phyloP scores from a whole-genome alignment of 2,329 filamentous ascomycete genomes.

The Bisporella sp. region DNA sequence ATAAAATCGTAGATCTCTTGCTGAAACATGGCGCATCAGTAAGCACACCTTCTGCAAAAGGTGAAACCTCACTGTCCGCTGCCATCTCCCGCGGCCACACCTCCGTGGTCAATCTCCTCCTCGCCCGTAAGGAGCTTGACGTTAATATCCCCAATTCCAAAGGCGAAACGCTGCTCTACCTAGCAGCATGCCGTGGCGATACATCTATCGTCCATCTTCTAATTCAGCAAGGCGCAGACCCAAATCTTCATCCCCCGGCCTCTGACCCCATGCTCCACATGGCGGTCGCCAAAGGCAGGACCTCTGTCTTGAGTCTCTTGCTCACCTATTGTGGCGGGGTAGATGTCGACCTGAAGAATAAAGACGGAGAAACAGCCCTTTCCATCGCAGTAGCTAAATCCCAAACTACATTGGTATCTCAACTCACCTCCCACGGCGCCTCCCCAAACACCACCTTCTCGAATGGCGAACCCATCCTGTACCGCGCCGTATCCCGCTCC shows the following conservation, averaged over 20 bases:
- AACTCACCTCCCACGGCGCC: conserved; percentile 4
- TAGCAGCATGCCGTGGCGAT: conserved; percentile 6
- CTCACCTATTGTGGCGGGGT: conserved; percentile 4
- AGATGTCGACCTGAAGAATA: conserved; percentile 6
- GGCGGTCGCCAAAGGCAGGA: conserved; percentile 6
- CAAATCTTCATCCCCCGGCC: conserved; percentile 1
- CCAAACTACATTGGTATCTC: conserved; percentile 2
- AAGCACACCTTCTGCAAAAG: conserved; percentile 1
- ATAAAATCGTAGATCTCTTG: conserved; percentile 7
- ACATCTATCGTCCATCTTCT: conserved; percentile 7
- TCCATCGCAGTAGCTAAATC: conserved; percentile 4
- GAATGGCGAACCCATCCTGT: conserved; percentile 3
- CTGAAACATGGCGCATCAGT: conserved; percentile 9
- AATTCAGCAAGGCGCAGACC: conserved; percentile 5
- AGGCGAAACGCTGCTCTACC: conserved; percentile 55
- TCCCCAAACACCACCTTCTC: conserved; percentile 2
- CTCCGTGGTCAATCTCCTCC: conserved; percentile 41
- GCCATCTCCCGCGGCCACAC: conserved; percentile 7
- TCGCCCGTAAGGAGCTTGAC: conserved; percentile 66
- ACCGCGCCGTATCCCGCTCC: conserved; percentile 4
- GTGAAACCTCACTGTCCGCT: conserved; percentile 5
- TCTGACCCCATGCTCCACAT: conserved; percentile 7
- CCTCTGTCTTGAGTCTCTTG: conserved; percentile 5
- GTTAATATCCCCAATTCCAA: conserved; percentile 69
- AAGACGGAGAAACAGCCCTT: conserved; percentile 2